Base-by-base conservation (phyloP, 2,329 filamentous ascomycete genomes). In the Pseudogymnoascus sp. region DNA sequence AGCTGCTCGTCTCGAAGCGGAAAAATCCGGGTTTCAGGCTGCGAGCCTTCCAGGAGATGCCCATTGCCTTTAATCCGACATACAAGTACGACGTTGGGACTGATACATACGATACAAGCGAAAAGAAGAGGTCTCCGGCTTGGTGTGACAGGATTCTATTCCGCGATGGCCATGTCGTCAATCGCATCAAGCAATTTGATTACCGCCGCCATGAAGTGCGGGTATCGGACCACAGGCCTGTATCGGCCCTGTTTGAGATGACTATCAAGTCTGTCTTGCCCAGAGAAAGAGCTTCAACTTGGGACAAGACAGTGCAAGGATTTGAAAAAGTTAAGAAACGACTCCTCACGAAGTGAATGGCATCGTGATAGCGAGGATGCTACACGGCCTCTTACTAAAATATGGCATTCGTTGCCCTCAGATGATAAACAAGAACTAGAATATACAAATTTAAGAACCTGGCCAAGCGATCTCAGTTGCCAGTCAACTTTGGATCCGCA, bases 51-150 rank as follows among this genome's bases (percentile, higher is more conserved):
- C 86, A 88, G n/a, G 94, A 99, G 75, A 81, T 88, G 61, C 89
- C 89, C 0, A 97, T 99, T 69, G 88, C 86, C 0, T 99, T 99
- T 72, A 87, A 91, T 6, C 94, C 94, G 0, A 99, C 94, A 0
- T 99, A 99, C 80, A 99, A 99, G 74, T 99, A 99, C 73, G 94
- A 99, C 69, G 91, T 97, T 0, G 92, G 92, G 13, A 95, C 91
- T 0, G 93, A 97, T 71, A 88, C 85, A 5, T 99, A 97, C 74
- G 94, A 99, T 72, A 88, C 89, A 0, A 93, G 89, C 69, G 94
- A 99, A 74, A 99, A 99, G 80, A 90, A 90, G 74, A 85, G 94
- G 59, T 88, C 90, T 21, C 94, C 94, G 0, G 94, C 94, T 1
- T 99, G 94, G 94, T 99, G 94, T 73, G 94, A 99, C 77, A 85